Evolutionary conservation across 208 protist species (phyloP).

Genomic region (Naegleria lovaniensis): DNA sequence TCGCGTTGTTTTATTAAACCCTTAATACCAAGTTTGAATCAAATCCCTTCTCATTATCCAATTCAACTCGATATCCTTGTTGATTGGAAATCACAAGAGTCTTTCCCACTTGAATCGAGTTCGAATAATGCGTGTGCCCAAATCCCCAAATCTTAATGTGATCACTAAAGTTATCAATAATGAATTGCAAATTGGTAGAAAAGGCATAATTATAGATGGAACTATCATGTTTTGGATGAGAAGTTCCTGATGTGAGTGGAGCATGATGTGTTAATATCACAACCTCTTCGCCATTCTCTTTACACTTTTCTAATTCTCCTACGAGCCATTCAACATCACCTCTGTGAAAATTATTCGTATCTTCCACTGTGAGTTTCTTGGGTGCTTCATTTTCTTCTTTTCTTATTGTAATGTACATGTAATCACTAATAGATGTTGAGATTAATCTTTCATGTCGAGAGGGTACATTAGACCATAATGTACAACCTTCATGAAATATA

Average conservation of each 20-base stretch:
- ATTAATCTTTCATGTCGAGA: not conserved
- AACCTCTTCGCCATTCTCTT: not conserved
- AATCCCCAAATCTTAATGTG: not conserved
- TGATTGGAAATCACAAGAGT: not conserved
- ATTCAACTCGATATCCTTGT: not conserved
- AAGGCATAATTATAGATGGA: not conserved
- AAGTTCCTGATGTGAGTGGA: not conserved
- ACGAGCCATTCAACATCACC: not conserved
- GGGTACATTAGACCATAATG: not conserved
- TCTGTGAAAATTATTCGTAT: not conserved
- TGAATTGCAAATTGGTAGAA: not conserved
- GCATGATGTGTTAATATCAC: not conserved
- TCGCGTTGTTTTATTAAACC: not conserved
- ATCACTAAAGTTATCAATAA: not conserved
- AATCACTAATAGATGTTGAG: not conserved
- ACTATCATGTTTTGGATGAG: not conserved
- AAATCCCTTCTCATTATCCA: not conserved
- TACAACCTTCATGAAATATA: not conserved
- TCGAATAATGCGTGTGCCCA: not conserved
- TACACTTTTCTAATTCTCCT: not conserved
- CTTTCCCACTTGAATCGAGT: not conserved
- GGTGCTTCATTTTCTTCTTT: not conserved
- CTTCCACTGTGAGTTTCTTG: not conserved
- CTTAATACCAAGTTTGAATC: not conserved
- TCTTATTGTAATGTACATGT: not conserved